phyloP scores from a whole-genome alignment of 148 eudicot genomes.

The Fagopyrum tataricum region DNA sequence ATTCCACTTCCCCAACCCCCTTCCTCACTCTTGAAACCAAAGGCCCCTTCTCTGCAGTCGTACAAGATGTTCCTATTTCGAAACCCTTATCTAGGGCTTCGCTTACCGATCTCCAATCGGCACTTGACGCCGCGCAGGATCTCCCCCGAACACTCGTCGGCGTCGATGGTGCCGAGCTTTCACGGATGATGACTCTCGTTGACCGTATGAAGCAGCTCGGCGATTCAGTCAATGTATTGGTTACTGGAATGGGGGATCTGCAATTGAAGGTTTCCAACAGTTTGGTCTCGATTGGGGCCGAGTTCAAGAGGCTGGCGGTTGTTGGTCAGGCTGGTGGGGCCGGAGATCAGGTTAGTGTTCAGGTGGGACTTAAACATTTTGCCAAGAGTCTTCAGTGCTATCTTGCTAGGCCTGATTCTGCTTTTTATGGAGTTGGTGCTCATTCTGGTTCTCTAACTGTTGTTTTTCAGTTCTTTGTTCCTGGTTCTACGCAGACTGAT shows the following conservation, averaged over 20 bases:
- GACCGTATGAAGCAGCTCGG: conserved; percentile 92
- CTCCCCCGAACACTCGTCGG: conserved; percentile 64
- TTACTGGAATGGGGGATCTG: conserved; percentile 58
- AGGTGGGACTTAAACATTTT: conserved; percentile 88
- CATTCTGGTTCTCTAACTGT: conserved; percentile 73
- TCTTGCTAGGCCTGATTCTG: conserved; percentile 81
- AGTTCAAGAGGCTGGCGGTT: conserved; percentile 56
- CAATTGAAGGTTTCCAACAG: conserved; percentile 65
- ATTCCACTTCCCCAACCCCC: conserved; percentile 58
- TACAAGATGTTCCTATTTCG: conserved; percentile 91
- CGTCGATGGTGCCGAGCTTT: conserved; percentile 45
- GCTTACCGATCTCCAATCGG: conserved; percentile 57
- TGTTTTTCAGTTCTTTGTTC: conserved; percentile 81
- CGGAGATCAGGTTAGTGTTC: conserved; percentile 56
- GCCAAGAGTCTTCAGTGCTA: conserved; percentile 76
- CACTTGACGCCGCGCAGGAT: conserved; percentile 68
- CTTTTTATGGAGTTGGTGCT: conserved; percentile 72
- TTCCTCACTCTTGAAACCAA: conserved; percentile 77
- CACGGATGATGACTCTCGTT: conserved; percentile 48
- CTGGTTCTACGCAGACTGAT: conserved; percentile 74
- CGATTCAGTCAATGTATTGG: conserved; percentile 54
- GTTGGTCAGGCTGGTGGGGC: conserved; percentile 52
- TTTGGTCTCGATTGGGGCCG: conserved; percentile 77
- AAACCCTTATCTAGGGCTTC: conserved; percentile 79
- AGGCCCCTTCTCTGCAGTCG: conserved; percentile 73